Evolutionary conservation across 2,329 filamentous ascomycete species (phyloP), one percentile per base, ranked within the genome.

Genomic region (Clonostachys byssicola): DNA sequence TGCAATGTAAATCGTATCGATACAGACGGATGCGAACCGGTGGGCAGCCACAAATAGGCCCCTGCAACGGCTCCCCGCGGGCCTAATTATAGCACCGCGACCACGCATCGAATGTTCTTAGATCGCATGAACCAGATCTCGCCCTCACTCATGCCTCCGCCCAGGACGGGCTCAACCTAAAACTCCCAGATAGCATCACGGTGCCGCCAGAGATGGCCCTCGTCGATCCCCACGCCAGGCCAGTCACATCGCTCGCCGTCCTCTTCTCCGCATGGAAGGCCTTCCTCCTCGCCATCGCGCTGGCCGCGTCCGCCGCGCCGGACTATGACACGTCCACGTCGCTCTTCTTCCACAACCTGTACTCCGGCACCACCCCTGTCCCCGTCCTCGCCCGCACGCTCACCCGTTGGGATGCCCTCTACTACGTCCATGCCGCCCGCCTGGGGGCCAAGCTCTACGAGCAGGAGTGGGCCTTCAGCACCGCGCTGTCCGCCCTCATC

Each of bases 401-500:
- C 49, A 83, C 83, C 7, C 77, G 88, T 62, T 95, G 89, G 89
- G 89, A 95, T 63, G 86, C 85, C 34, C 73, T 95, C 54, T 94
- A 92, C 64, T 92, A 85, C 58, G 70, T 85, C 49, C 76, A 82
- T 53, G 63, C 73, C 41, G 80, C 87, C 5, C 73, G 73, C 40
- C 9, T 30, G 23, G 72, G 78, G 12, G 87, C 86, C 34, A 84
- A 89, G 55, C 47, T 84, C 12, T 87, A 82, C 61, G 89, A 95
- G 68, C 89, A 94, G 67, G 87, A 92, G 65, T 94, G 88, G 88
- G 89, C 89, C 1, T 94, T 92, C 67, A 85, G 85, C 36, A 54
- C 59, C 48, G 68, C 66, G 49, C 53, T 82, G 42, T 75, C 79
- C 2, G 53, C 62, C 9, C 54, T 67, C 38, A 70, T 79, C 18